Conservation (phyloP, 1,284 basidiomycete genomes). For the Peniophora sp. region DNA sequence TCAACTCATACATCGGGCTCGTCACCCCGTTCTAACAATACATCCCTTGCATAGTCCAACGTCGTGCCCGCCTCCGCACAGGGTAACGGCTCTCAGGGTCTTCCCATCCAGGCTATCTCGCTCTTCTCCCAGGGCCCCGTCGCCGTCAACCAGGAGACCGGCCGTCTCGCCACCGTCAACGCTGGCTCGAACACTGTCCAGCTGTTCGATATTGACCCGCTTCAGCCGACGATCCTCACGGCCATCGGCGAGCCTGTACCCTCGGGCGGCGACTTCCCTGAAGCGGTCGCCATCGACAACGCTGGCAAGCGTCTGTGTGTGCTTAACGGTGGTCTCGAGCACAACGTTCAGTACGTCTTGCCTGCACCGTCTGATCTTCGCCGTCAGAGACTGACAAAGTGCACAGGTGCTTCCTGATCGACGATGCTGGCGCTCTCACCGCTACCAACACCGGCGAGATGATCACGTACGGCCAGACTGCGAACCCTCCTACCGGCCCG, state of each 20-base stretch:
- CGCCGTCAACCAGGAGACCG: slow-evolving; percentile 17
- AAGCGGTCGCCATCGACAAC: slow-evolving; percentile 36
- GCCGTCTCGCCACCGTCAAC: slow-evolving; percentile 29
- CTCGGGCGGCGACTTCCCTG: slow-evolving; percentile 40
- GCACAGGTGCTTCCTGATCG: too few species aligned
- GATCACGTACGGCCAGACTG: slow-evolving; percentile 16
- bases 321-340: slow-evolving; percentile 39
- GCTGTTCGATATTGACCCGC: slow-evolving; percentile 36
- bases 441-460: too few species aligned
- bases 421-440: too few species aligned
- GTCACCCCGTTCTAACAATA: too few species aligned
- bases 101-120: slow-evolving; percentile 3
- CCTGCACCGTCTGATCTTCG: too few species aligned
- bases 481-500: neutral
- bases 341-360: slow-evolving; percentile 34
- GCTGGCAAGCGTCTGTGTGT: slow-evolving; percentile 32
- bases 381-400: too few species aligned
- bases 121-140: slow-evolving; percentile 35
- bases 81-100: too few species aligned
- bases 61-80: too few species aligned
- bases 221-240: slow-evolving; percentile 29
- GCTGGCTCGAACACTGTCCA: slow-evolving; percentile 42
- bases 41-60: too few species aligned
- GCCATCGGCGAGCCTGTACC: slow-evolving; percentile 34
- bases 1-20: too few species aligned